These are phyloP conservation scores for Venturia oleaginea DNA, from an alignment of 2,329 filamentous ascomycete species.

Conservation along the genomic window DNA sequence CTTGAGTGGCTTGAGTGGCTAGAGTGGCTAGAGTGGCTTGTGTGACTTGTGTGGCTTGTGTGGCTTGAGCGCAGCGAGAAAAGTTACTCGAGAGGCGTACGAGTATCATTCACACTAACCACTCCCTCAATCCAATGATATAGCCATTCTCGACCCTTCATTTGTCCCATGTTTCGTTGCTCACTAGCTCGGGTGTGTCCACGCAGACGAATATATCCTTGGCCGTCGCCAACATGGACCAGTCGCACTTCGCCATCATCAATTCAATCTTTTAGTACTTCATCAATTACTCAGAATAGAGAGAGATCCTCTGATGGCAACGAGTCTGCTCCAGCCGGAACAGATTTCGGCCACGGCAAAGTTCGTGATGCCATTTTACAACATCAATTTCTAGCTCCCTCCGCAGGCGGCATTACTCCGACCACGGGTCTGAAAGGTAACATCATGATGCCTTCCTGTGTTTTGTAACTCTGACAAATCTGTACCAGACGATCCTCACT, in stretches of 20 bases:
- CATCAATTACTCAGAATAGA: background rate
- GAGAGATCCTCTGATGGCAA: background rate
- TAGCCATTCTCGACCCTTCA: background rate
- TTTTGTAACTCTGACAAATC: background rate
- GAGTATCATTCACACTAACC: background rate
- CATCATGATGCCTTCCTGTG: background rate
- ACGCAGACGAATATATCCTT: background rate
- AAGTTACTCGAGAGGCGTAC: background rate
- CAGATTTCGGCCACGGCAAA: no score
- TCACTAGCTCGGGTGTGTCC: background rate
- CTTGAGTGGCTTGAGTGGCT: no score
- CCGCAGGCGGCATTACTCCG: background rate
- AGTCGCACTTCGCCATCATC: background rate
- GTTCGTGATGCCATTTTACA: background rate
- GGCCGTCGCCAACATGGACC: background rate
- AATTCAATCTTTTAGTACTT: background rate
- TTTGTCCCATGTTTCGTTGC: background rate
- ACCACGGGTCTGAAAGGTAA: background rate
- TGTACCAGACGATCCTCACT: constrained; percentile 49
- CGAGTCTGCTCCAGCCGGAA: background rate
- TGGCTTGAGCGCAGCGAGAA: background rate
- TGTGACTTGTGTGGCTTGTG: no score
- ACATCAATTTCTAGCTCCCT: background rate
- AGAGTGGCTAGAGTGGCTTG: no score
- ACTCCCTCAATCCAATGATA: background rate